These are phyloP conservation scores for Apophysomyces variabilis DNA, from an alignment of 371 early-diverging fungal genomes.

Conservation along the genomic window DNA sequence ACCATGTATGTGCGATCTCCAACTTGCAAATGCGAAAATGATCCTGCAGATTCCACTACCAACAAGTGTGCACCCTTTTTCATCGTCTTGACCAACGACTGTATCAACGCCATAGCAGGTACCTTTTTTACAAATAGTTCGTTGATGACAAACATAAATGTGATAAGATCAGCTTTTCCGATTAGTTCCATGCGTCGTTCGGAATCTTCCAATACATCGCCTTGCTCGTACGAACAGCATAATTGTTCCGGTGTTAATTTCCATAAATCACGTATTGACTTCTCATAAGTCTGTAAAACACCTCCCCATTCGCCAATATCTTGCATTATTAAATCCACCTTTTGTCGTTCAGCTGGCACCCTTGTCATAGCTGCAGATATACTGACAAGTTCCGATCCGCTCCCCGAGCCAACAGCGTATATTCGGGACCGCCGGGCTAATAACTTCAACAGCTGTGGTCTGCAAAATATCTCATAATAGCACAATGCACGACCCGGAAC, in stretches of 20 bases:
- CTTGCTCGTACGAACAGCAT: conserved; percentile 40
- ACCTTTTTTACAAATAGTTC: conserved; percentile 85
- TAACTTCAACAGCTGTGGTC: conserved; percentile 56
- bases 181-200: conserved; percentile 34
- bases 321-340: conserved; percentile 62
- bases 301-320: conserved; percentile 74
- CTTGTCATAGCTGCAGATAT: conserved; percentile 77
- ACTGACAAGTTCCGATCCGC: conserved; percentile 86
- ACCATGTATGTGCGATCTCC: conserved; percentile 85
- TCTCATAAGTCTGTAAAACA: conserved; percentile 41
- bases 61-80: conserved; percentile 73
- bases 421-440: conserved; percentile 49
- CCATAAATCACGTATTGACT: conserved; percentile 36
- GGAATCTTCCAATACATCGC: conserved; percentile 52
- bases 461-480: conserved; percentile 77
- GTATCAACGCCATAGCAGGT: conserved; percentile 76
- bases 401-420: conserved; percentile 82
- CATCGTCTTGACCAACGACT: conserved; percentile 67
- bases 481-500: conserved; percentile 86
- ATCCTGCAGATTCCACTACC: conserved; percentile 94
- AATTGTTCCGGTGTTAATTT: conserved; percentile 35
- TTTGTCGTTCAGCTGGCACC: conserved; percentile 49
- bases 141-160: conserved; percentile 91
- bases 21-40: conserved; percentile 85
- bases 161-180: conserved; percentile 72